Evolutionary conservation across 306 rosid species (phyloP), one percentile per base, ranked within the genome.

Genomic region (Sechiopsis laciniata): DNA sequence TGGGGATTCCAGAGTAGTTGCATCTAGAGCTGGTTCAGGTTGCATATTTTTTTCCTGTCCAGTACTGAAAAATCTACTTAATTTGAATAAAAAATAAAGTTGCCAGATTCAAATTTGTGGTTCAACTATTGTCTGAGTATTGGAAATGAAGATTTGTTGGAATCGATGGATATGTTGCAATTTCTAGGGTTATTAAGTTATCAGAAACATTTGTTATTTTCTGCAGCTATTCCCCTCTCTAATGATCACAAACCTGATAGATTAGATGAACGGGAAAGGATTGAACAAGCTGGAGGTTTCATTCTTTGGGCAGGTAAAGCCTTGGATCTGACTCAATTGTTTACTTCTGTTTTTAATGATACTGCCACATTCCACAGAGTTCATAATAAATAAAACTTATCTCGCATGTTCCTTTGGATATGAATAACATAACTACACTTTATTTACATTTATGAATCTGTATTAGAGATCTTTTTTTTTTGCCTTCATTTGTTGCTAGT

Each of bases 1-100:
- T 68, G 97, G 97, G 59, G 97, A 91, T 89, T 91, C 97, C 70
- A 86, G 97, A 89, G 97, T 89, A 8, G 96, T 91, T 73, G 96
- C 89, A 46, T 74, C 80, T 61, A 84, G 97, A 83, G 93, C 91
- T 86, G 97, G 97, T 82, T 83, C 86, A 89, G 96, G 97, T 91
- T 79, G 72, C 76, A 45, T 26, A 12, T 62, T 84, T 78, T 58
- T 73, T 84, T 72, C 54, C 74, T 75, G 12, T 82, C 78, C 58
- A 48, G 17, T 52, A 48, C 15, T 59, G 37, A 5, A 59, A 7
- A 64, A 7, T 63, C 22, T 48, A 48, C 73, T 46, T 46, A 2
- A 22, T 46, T 21, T 45, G n/a, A 20, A 46, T 14, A 26, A n/a
- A 71, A 21, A 55, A 24, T 7, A 2, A 71, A 37, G 52, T 5